phyloP scores from a whole-genome alignment of 352 stramenopile species.

The Globisporangium solare region DNA sequence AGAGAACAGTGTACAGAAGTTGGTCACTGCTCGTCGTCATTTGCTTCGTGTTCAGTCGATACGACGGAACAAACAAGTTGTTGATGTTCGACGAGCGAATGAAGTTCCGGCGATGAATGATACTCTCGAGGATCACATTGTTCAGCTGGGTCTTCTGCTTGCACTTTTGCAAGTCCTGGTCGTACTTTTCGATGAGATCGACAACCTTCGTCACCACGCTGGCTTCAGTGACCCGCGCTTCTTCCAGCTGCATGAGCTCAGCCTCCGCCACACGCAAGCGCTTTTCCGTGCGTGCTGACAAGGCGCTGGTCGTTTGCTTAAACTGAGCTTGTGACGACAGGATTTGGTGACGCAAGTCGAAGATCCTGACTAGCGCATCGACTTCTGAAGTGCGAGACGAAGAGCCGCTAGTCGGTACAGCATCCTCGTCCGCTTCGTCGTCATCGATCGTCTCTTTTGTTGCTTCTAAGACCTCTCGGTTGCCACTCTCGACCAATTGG shows the following conservation, averaged over 20 bases:
- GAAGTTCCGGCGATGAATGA: conserved; percentile 55
- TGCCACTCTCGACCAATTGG: conserved; percentile 54
- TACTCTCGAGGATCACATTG: conserved; percentile 57
- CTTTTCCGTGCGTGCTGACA: conserved; percentile 55
- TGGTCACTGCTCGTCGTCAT: conserved; percentile 72
- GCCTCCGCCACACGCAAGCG: conserved; percentile 43
- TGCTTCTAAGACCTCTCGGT: conserved; percentile 38
- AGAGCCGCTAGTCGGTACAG: background rate
- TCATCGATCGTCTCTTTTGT: conserved; percentile 23
- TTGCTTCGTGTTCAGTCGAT: conserved; percentile 57
- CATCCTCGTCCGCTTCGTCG: conserved; percentile 17
- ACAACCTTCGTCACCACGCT: conserved; percentile 43
- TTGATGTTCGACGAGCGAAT: conserved; percentile 61
- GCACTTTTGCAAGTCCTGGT: conserved; percentile 43
- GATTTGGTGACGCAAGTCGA: conserved; percentile 72
- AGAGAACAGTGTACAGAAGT: conserved; percentile 61
- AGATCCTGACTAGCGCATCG: conserved; percentile 63
- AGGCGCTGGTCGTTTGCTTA: conserved; percentile 43
- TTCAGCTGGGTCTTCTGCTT: conserved; percentile 51
- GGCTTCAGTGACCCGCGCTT: conserved; percentile 35
- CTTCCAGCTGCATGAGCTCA: conserved; percentile 60
- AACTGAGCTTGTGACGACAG: conserved; percentile 65
- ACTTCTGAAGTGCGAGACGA: conserved; percentile 43
- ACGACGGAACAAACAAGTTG: conserved; percentile 63
- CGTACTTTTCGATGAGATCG: conserved; percentile 51